Base-by-base conservation (phyloP, 305 asterid genomes). In the Vinca major region DNA sequence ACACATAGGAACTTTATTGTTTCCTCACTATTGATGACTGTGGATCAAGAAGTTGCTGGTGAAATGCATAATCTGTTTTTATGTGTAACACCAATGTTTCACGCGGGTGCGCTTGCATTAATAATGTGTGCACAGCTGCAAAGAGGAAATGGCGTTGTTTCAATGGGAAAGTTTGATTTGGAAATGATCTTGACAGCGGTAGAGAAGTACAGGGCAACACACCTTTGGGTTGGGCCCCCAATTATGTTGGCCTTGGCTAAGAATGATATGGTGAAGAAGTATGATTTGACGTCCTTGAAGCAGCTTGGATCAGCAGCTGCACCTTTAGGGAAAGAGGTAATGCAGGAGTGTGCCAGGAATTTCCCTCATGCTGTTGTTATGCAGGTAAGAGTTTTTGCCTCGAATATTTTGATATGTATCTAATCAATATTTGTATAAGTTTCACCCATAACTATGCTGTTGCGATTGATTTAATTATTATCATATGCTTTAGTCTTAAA, bases 221-320 rank as follows among this genome's bases (percentile, higher is more conserved):
- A 90, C 75, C 0, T 89, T 78, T 86, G 95, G 92, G 75, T 90
- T 78, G 99, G 90, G 48, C 99, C 99, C 1, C 99, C 99, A 3
- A 79, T 90, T 72, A 14, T 93, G 48, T 81, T 93, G 67, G 97
- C 89, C 1, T 65, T 93, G 88, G 89, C 95, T 17, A 90, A 93
- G 78, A 73, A 57, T 74, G 70, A 47, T 17, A 68, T 78, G 55
- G 92, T 85, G 4, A 83, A 84, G 71, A 89, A 86, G 76, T 89
- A 82, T 68, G 75, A 87, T 67, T 54, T 87, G 74, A 79, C 84
- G 10, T 86, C 95, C 10, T 76, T 93, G 86, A 87, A 58, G 85
- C 87, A 80, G 69, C 79, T 93, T 68, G 96, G 96, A 4, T 90
- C 96, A 1, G 98, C 97, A 57, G 98, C 98, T 50, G 98, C 97